Base-by-base conservation (phyloP, 2,329 filamentous ascomycete species). In the Purpureocillium lavendulum region DNA sequence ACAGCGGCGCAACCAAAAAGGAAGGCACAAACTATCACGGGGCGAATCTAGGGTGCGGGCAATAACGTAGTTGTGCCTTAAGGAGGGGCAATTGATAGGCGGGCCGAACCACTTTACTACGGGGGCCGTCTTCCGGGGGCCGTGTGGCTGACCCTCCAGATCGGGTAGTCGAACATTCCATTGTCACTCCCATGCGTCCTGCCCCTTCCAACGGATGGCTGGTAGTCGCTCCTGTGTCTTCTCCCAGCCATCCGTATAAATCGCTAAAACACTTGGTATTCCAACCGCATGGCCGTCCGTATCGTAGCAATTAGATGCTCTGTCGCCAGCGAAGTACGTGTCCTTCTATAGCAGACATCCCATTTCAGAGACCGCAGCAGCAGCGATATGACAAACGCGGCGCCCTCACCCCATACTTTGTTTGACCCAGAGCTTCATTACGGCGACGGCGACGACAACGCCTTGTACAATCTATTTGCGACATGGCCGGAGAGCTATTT, bases 111-210 rank as follows among this genome's bases (percentile, higher is more conserved):
- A 33, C 31, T 33, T 33, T 33, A 33, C 31, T 33, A 33, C 31
- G 31, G 31, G 31, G 31, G 31, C 31, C 31, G 31, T 33, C 31
- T 33, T 33, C 31, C 31, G 31, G 31, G 31, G 31, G 31, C 31
- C 31, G 31, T 33, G 31, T 33, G 31, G 31, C 31, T 33, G 31
- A 33, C 31, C 31, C 31, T 33, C 31, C 31, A 16, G 16, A 33
- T 33, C 31, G 31, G 31, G 31, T 11, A 33, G 16, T 33, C 16
- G 31, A 33, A 16, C 31, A 33, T 33, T 33, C 31, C 31, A 33
- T 33, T 33, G 31, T 15, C 31, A 33, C 31, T 33, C 10, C 31
- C 31, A 33, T 33, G 31, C 14, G 31, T 33, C 31, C 15, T 18
- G 31, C 31, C 31, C 31, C 31, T 18, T 18, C 31, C 31, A 33